These are phyloP conservation scores for Athelia psychrophila DNA, from an alignment of 1,284 basidiomycete genomes.

Conservation along the genomic window DNA sequence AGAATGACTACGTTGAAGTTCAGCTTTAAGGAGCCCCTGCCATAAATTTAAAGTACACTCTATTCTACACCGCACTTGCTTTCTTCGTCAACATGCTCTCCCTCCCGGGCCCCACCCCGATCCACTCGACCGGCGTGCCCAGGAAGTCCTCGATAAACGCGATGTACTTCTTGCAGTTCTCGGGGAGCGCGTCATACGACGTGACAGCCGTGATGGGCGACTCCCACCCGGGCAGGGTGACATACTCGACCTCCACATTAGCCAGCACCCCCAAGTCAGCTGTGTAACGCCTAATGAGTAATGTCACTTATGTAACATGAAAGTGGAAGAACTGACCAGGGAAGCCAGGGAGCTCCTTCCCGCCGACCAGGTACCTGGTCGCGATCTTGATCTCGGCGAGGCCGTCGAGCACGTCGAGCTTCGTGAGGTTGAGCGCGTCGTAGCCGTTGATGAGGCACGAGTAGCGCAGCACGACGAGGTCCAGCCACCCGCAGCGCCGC, in stretches of 20 bases:
- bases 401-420: slow-evolving; percentile 90
- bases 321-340: slow-evolving; percentile 61
- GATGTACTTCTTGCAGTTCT: slow-evolving; percentile 86
- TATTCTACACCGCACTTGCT: background rate
- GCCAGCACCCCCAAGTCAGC: slow-evolving; percentile 86
- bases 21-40: no score
- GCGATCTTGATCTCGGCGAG: slow-evolving; percentile 90
- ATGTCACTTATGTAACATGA: slow-evolving; percentile 6
- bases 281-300: slow-evolving; percentile 19
- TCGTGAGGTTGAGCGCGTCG: slow-evolving; percentile 91
- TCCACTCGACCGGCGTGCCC: slow-evolving; percentile 85
- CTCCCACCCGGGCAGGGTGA: slow-evolving; percentile 93
- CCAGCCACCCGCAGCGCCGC: slow-evolving; percentile 96
- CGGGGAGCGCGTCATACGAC: slow-evolving; percentile 80
- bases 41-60: no score
- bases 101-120: slow-evolving; percentile 85
- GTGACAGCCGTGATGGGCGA: slow-evolving; percentile 67
- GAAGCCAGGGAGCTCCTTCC: slow-evolving; percentile 81
- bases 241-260: slow-evolving; percentile 86
- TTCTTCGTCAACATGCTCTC: slow-evolving; percentile 69
- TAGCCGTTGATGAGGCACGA: slow-evolving; percentile 97
- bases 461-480: slow-evolving; percentile 92
- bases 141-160: slow-evolving; percentile 85
- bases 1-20: no score
- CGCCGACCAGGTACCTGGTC: slow-evolving; percentile 78